Conservation (phyloP, 2,329 filamentous ascomycete genomes). For the Sphaerulina populicola region DNA sequence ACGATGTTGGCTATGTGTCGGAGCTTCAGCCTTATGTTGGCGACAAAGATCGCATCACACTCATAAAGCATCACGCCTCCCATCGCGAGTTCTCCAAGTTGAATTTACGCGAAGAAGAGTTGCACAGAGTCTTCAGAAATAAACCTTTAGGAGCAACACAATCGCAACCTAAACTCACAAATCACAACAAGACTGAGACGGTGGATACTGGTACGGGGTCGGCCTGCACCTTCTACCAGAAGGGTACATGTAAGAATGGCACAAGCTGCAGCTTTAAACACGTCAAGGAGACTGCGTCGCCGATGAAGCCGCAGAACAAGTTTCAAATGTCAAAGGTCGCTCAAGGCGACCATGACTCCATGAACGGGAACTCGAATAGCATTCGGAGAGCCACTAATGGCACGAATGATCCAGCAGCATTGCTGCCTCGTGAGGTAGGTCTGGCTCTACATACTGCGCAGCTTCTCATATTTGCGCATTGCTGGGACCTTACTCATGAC, state of each 20-base stretch:
- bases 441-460: neutral
- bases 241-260: constrained; percentile 29
- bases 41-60: constrained; percentile 44
- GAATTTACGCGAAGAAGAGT: constrained; percentile 44
- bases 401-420: neutral
- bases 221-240: constrained; percentile 24
- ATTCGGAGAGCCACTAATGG: neutral
- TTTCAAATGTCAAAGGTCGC: constrained; percentile 11
- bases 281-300: constrained; percentile 11
- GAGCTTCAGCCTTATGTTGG: constrained; percentile 48
- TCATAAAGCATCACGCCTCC: constrained; percentile 46
- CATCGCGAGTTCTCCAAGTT: constrained; percentile 48
- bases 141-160: constrained; percentile 24
- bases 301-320: constrained; percentile 5
- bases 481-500: neutral
- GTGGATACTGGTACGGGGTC: neutral
- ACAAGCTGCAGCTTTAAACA: constrained; percentile 26
- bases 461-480: neutral
- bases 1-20: constrained; percentile 52
- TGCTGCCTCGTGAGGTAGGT: constrained; percentile 5
- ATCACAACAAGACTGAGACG: neutral
- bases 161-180: neutral
- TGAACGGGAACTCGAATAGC: constrained; percentile 5
- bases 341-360: constrained; percentile 20
- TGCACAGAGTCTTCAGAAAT: constrained; percentile 48